Conservation (phyloP, 306 rosid species). For the Mimosa bimucronata region DNA sequence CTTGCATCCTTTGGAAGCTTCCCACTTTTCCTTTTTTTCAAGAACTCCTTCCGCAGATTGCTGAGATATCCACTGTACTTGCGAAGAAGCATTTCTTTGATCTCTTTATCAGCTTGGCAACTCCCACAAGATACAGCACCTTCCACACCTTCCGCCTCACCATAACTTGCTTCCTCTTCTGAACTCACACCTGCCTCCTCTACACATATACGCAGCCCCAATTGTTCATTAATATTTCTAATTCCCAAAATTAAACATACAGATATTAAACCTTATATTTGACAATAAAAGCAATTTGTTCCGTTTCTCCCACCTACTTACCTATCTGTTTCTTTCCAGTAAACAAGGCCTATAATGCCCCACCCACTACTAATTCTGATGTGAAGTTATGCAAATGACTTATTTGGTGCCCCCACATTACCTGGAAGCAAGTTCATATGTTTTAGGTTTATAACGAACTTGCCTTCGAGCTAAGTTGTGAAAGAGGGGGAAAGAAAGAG, state of each 20-base stretch:
- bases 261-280: background rate
- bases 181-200: conserved; percentile 52
- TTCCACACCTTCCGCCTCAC: conserved; percentile 50
- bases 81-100: conserved; percentile 73
- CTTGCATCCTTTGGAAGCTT: conserved; percentile 91
- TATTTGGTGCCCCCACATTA: background rate
- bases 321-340: background rate
- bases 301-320: background rate
- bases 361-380: background rate
- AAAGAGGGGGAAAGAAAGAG: background rate
- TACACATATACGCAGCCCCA: background rate
- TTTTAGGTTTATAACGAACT: conserved; percentile 25
- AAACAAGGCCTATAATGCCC: background rate
- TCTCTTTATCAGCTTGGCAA: conserved; percentile 47
- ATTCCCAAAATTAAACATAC: background rate
- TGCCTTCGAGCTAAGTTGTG: conserved; percentile 4
- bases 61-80: conserved; percentile 85
- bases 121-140: conserved; percentile 30
- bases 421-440: conserved; percentile 20
- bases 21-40: conserved; percentile 78
- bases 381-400: background rate
- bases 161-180: conserved; percentile 50
- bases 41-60: conserved; percentile 69
- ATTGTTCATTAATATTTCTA: background rate
- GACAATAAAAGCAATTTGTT: background rate